These are phyloP conservation scores for Iberis pinnata DNA, from an alignment of 345 rosid species.

Conservation along the genomic window DNA sequence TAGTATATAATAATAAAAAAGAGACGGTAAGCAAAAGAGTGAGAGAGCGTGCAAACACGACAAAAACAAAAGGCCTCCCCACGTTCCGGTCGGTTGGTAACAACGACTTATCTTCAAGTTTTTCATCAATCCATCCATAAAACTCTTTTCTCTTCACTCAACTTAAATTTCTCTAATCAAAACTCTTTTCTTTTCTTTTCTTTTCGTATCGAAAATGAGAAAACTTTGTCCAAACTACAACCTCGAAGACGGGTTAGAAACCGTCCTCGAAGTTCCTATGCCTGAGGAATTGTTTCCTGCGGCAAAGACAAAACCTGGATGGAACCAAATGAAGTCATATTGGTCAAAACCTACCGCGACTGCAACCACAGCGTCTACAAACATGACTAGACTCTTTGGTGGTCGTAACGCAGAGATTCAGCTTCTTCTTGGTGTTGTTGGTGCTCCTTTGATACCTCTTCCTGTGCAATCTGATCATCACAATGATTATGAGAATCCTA, in stretches of 20 bases:
- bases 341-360: constrained; percentile 44
- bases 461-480: constrained; percentile 39
- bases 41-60: constrained; percentile 80
- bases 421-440: constrained; percentile 86
- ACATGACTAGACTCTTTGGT: constrained; percentile 42
- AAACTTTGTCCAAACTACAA: constrained; percentile 83
- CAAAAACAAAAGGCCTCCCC: constrained; percentile 44
- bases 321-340: constrained; percentile 85
- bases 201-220: constrained; percentile 46
- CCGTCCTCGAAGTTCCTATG: constrained; percentile 92
- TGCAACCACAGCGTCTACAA: constrained; percentile 26
- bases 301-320: constrained; percentile 36
- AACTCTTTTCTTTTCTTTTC: not conserved
- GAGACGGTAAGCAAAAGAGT: constrained; percentile 15
- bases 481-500: constrained; percentile 31
- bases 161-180: not conserved
- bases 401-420: constrained; percentile 74
- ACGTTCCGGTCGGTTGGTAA: constrained; percentile 80
- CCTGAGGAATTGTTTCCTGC: constrained; percentile 77
- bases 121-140: constrained; percentile 13
- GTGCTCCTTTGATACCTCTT: constrained; percentile 90
- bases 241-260: constrained; percentile 82
- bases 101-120: constrained; percentile 19
- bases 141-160: constrained; percentile 21
- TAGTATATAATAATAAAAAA: not conserved